Conservation (phyloP, 2,329 filamentous ascomycete genomes). For the Cladophialophora carrionii region DNA sequence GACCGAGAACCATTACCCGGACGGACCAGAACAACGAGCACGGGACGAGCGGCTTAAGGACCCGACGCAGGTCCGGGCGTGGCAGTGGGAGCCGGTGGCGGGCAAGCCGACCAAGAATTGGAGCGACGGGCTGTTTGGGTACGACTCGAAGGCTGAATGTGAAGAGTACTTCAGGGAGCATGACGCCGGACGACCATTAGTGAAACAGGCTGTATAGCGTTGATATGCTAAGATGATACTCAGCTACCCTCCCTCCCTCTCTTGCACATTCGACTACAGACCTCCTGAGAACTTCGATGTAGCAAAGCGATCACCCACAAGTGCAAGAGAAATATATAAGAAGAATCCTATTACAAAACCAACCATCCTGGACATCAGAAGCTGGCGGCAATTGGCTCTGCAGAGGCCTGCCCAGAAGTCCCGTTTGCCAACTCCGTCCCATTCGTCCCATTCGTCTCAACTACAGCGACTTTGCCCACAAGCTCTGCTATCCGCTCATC, state of each 20-base stretch:
- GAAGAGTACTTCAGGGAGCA: constrained; percentile 12
- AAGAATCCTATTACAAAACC: not conserved
- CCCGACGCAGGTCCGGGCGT: constrained; percentile 10
- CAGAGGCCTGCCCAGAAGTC: not conserved
- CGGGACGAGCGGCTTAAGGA: constrained; percentile 15
- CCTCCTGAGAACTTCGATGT: not conserved
- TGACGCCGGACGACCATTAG: not conserved
- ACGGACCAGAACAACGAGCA: constrained; percentile 8
- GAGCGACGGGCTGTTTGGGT: constrained; percentile 16
- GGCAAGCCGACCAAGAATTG: constrained; percentile 12
- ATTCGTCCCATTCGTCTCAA: constrained; percentile 1
- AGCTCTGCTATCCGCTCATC: constrained; percentile 10
- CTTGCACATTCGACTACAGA: not conserved
- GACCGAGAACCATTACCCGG: constrained; percentile 15
- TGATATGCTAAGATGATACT: not conserved
- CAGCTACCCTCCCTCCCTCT: no score
- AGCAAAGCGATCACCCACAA: not conserved
- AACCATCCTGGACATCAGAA: not conserved
- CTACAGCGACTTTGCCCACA: constrained; percentile 10
- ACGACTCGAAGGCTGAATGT: constrained; percentile 10
- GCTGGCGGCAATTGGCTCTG: not conserved
- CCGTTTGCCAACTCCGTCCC: not conserved
- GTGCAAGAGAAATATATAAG: not conserved
- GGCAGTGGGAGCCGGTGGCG: constrained; percentile 14
- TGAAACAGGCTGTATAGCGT: not conserved